Percentiles rank a stretch among this genome's conserved stretches.
phyloP scores from a whole-genome alignment of 2,329 filamentous ascomycete species.

The Aspergillus flavus region DNA sequence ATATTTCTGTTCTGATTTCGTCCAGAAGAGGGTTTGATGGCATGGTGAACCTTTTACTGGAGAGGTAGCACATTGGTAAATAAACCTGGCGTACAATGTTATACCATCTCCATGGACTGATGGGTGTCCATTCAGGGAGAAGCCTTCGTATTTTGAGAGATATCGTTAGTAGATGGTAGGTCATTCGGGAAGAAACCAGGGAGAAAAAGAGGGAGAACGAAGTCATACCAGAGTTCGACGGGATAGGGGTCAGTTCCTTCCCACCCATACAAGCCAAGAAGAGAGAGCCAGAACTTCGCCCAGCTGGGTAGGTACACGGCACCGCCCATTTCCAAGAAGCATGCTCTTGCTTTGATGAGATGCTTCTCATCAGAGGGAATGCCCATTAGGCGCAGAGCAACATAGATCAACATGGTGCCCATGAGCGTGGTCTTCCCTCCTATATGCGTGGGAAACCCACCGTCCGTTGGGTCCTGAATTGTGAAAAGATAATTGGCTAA shows the following conservation, averaged over 20 bases:
- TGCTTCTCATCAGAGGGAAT: background rate
- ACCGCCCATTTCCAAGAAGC: background rate
- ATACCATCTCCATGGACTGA: conserved; percentile 4
- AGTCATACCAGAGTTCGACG: conserved; percentile 1
- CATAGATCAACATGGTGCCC: conserved; percentile 1
- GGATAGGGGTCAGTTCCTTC: conserved; percentile 5
- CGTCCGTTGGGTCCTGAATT: background rate
- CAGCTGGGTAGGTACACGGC: background rate
- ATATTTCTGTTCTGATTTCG: background rate
- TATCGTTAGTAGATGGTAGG: background rate
- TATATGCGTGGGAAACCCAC: background rate
- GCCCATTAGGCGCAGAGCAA: background rate
- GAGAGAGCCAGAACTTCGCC: conserved; percentile 6
- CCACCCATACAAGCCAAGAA: conserved; percentile 5
- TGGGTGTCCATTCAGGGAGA: background rate
- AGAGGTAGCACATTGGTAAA: background rate
- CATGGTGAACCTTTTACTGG: background rate
- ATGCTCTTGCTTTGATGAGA: background rate
- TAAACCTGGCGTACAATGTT: background rate
- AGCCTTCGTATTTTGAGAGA: background rate
- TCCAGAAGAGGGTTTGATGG: background rate
- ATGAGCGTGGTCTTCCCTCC: background rate
- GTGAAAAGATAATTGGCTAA: conserved; percentile 1
- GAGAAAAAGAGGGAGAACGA: rapidly evolving
- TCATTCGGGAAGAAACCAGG: background rate